Conservation (phyloP, 1,284 basidiomycete species). For the Vanrija sp. region DNA sequence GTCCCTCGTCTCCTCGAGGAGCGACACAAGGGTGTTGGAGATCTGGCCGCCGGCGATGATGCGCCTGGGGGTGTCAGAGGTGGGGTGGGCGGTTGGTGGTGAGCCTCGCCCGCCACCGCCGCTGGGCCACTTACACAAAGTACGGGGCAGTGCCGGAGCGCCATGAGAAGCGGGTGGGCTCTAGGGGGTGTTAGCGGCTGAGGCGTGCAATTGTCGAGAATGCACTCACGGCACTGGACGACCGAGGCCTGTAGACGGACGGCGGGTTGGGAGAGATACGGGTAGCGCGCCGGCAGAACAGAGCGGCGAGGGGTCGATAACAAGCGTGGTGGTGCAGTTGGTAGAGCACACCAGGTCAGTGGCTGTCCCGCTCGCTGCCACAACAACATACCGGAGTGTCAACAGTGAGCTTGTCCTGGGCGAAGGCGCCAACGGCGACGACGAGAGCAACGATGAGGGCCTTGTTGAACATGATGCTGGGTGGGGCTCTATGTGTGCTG, state of each 20-base stretch:
- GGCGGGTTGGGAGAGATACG: neutral
- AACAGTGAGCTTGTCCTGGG: constrained; percentile 12
- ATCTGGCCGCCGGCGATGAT: constrained; percentile 67
- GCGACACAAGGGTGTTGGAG: constrained; percentile 55
- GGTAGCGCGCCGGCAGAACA: too few species aligned
- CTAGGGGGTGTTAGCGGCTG: constrained; percentile 17
- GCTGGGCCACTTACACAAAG: constrained; percentile 53
- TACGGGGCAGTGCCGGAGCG: constrained; percentile 59
- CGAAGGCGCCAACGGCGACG: constrained; percentile 18
- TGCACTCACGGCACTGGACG: constrained; percentile 53
- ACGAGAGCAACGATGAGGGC: constrained; percentile 1
- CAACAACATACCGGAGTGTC: constrained; percentile 8
- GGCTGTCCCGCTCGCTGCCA: neutral
- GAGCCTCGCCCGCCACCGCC: neutral
- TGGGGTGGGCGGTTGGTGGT: neutral
- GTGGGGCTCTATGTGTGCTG: neutral
- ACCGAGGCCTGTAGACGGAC: constrained; percentile 23
- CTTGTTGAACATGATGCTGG: constrained; percentile 3
- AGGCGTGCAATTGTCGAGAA: neutral
- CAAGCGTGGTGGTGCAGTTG: neutral
- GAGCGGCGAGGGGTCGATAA: neutral
- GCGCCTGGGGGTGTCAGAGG: constrained; percentile 25
- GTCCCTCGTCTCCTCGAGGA: constrained; percentile 28
- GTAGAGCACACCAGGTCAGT: neutral
- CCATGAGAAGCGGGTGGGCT: constrained; percentile 55